Percentiles rank a stretch among this genome's conserved stretches.
These are phyloP conservation scores for Capsicum rhomboideum DNA, from an alignment of 257 asterid genomes.

Conservation along the genomic window DNA sequence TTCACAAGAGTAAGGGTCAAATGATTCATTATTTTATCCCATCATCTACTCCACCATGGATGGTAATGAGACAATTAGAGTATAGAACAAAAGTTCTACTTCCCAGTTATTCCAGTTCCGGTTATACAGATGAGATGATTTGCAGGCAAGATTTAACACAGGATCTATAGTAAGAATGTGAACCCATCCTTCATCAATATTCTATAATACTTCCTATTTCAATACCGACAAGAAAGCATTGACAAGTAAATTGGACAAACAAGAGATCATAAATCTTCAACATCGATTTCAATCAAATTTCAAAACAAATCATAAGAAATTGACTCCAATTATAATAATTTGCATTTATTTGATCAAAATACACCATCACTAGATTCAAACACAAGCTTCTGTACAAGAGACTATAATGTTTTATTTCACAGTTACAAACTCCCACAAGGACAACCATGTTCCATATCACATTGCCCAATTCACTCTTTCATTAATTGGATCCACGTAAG, in stretches of 20 bases:
- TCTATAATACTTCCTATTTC: neutral
- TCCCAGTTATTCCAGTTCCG: neutral
- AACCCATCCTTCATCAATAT: neutral
- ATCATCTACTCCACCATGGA: neutral
- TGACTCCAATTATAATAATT: neutral
- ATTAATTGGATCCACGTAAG: neutral
- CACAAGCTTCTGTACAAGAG: neutral
- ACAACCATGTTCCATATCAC: neutral
- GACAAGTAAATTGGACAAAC: too few species aligned
- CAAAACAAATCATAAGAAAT: neutral
- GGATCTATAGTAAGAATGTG: neutral
- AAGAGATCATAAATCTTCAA: neutral
- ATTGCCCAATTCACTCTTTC: neutral
- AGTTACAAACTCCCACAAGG: neutral
- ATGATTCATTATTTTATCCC: neutral
- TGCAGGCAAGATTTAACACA: neutral
- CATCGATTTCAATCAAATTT: neutral
- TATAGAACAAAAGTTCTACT: neutral
- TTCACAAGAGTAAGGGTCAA: neutral
- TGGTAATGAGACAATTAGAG: neutral
- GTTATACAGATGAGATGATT: neutral
- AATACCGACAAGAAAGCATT: neutral
- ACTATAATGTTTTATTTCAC: neutral
- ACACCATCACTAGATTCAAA: neutral
- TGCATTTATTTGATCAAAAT: neutral